A percentile compares a stretch with the other conserved stretches of the same genome.
phyloP scores from a whole-genome alignment of 1,139 yeast species.

The Sugiyamaella xylanicola region DNA sequence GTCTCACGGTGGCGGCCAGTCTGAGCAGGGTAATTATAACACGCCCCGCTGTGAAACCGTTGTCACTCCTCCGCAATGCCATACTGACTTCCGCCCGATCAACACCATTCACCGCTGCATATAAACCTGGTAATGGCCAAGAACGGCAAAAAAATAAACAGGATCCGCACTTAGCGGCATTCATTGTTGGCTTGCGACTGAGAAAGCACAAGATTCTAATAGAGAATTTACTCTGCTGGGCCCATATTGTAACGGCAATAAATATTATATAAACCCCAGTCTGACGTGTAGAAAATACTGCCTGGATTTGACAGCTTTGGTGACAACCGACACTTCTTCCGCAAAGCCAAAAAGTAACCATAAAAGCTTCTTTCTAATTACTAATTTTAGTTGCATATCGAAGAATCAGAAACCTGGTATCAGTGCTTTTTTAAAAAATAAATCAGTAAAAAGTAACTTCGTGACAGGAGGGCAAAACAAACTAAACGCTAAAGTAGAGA shows the following conservation, averaged over 20 bases:
- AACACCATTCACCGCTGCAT: neutral
- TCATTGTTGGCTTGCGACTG: neutral
- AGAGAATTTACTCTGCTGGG: too few species aligned
- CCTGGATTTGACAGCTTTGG: neutral
- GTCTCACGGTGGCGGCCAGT: too few species aligned
- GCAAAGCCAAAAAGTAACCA: neutral
- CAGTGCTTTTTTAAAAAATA: slow-evolving; percentile 12
- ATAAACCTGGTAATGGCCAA: neutral
- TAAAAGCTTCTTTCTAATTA: slow-evolving; percentile 7
- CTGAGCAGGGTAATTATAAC: neutral
- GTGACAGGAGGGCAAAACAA: neutral
- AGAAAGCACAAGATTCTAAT: neutral
- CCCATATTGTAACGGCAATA: too few species aligned
- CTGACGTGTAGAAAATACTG: too few species aligned
- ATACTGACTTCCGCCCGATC: neutral
- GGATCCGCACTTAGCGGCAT: neutral
- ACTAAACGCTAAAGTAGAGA: neutral
- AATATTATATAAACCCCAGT: too few species aligned
- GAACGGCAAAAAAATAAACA: neutral
- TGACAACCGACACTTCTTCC: neutral
- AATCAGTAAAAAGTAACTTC: slow-evolving; percentile 1
- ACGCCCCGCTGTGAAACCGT: neutral
- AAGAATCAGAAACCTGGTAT: slow-evolving; percentile 9
- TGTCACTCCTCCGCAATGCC: slow-evolving; percentile 1
- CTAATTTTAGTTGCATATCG: slow-evolving; percentile 4